Evolutionary conservation across 305 asterid genomes (phyloP).

Genomic region (Coffea humblotiana): DNA sequence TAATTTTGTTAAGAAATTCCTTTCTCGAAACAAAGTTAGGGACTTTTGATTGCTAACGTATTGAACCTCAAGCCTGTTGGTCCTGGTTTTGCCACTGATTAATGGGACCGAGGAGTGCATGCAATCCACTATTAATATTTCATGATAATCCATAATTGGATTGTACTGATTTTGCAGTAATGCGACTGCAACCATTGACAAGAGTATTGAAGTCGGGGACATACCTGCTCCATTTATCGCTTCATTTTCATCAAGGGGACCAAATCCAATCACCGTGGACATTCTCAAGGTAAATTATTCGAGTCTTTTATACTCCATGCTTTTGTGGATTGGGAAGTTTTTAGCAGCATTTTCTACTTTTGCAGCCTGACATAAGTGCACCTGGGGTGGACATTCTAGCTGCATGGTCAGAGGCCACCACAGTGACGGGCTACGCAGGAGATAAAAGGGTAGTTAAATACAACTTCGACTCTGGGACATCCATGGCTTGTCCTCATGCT

Average conservation of each 20-base stretch:
- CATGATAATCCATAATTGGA: background rate
- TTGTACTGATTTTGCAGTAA: constrained; percentile 27
- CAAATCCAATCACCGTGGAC: constrained; percentile 49
- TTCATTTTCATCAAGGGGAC: constrained; percentile 63
- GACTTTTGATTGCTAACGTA: too few species aligned
- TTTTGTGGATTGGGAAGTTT: background rate
- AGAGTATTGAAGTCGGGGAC: constrained; percentile 31
- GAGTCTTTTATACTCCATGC: background rate
- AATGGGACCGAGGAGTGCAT: too few species aligned
- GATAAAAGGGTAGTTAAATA: constrained; percentile 46
- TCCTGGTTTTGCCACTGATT: too few species aligned
- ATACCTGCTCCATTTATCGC: constrained; percentile 43
- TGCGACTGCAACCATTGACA: constrained; percentile 50
- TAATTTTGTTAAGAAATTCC: too few species aligned
- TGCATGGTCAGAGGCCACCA: constrained; percentile 55
- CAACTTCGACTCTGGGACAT: constrained; percentile 62
- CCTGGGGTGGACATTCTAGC: constrained; percentile 74
- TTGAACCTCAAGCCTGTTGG: too few species aligned
- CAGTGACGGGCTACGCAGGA: constrained; percentile 34
- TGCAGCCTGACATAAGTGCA: constrained; percentile 69
- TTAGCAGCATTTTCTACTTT: background rate
- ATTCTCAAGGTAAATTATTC: constrained; percentile 43
- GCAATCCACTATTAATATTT: too few species aligned
- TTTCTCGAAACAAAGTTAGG: too few species aligned
- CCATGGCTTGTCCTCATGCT: constrained; percentile 76